These are phyloP conservation scores for Colletotrichum melonis DNA, from an alignment of 2,329 filamentous ascomycete species.

Conservation along the genomic window DNA sequence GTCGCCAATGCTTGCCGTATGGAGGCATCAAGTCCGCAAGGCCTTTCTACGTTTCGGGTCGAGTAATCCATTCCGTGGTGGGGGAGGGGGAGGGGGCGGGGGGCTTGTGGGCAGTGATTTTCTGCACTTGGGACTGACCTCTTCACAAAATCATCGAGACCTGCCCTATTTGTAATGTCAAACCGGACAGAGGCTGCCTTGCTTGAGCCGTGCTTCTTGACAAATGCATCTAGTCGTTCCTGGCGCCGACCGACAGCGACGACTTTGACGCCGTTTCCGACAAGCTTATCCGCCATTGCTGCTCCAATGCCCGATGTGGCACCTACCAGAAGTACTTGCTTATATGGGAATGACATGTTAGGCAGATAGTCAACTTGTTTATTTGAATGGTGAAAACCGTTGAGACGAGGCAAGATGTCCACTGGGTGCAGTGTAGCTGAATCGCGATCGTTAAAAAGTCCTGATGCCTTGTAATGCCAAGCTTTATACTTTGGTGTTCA, in stretches of 20 bases:
- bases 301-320: conserved; percentile 44
- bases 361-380: background rate
- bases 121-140: background rate
- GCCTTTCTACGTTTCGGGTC: background rate
- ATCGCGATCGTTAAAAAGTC: background rate
- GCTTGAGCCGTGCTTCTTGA: conserved; percentile 53
- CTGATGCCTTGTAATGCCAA: background rate
- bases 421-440: background rate
- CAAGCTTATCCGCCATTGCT: conserved; percentile 49
- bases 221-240: conserved; percentile 60
- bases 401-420: background rate
- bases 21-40: background rate
- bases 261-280: conserved; percentile 56
- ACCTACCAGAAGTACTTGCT: conserved; percentile 62
- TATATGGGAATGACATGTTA: conserved; percentile 64
- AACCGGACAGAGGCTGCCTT: conserved; percentile 42
- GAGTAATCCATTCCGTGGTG: background rate
- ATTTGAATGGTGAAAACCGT: background rate
- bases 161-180: background rate
- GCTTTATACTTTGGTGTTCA: background rate
- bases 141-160: conserved; percentile 9
- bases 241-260: conserved; percentile 60
- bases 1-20: background rate
- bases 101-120: too few species aligned
- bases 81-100: too few species aligned